These are phyloP conservation scores for Cercospora sp. DNA, from an alignment of 2,329 filamentous ascomycete species.

Conservation along the genomic window DNA sequence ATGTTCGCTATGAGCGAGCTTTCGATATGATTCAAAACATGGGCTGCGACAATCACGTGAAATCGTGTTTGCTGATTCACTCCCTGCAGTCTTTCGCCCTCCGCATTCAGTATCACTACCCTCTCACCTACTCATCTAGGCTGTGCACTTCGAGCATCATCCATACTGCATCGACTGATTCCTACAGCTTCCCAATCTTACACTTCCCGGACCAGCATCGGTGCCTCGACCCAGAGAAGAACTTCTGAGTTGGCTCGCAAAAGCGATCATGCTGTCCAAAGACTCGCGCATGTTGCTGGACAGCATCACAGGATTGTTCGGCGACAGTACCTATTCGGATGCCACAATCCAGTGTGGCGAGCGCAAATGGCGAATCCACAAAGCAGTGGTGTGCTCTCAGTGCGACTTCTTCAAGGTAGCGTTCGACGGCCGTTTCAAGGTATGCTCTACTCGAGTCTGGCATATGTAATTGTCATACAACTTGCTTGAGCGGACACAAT, in stretches of 20 bases:
- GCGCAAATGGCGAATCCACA: conserved; percentile 28
- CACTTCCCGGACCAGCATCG: not conserved
- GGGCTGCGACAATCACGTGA: too few species aligned
- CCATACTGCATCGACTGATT: not conserved
- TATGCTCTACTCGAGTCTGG: not conserved
- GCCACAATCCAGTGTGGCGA: conserved; percentile 29
- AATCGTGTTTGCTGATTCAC: not conserved
- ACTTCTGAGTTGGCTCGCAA: not conserved
- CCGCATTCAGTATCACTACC: not conserved
- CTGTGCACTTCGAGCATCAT: not conserved
- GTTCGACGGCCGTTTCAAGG: conserved; percentile 28
- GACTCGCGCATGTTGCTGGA: not conserved
- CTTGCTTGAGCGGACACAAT: not conserved
- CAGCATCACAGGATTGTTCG: not conserved
- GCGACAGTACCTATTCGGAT: conserved; percentile 14
- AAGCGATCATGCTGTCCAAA: not conserved
- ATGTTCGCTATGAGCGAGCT: too few species aligned
- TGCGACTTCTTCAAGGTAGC: conserved; percentile 32
- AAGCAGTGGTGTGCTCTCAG: conserved; percentile 28
- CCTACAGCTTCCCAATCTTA: too few species aligned
- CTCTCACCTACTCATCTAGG: not conserved
- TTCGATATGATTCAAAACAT: too few species aligned
- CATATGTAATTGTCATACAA: not conserved
- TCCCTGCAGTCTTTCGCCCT: not conserved
- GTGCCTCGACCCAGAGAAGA: not conserved